Evolutionary conservation across 1,284 basidiomycete genomes (phyloP).

Genomic region (Fistulina hepatica): DNA sequence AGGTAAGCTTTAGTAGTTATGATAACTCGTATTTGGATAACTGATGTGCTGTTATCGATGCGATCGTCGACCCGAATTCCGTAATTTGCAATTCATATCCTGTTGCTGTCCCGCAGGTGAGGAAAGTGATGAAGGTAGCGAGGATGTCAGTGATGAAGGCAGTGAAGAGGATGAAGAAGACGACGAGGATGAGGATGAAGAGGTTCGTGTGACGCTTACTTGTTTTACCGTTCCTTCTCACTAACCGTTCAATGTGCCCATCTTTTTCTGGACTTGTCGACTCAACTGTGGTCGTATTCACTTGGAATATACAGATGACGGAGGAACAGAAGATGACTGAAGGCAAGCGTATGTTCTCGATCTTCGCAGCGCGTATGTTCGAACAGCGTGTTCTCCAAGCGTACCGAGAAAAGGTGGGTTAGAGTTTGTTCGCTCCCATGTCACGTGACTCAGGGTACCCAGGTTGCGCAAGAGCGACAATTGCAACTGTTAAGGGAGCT

Average conservation of each 20-base stretch:
- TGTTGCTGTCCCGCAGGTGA: no score
- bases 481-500: slow-evolving; percentile 80
- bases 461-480: slow-evolving; percentile 86
- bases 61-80: no score
- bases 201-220: slow-evolving; percentile 34
- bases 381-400: slow-evolving; percentile 74
- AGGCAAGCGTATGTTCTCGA: slow-evolving; percentile 98
- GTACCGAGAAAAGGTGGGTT: slow-evolving; percentile 1
- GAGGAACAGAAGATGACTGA: slow-evolving; percentile 96
- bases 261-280: no score
- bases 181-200: slow-evolving; percentile 23
- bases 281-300: neutral
- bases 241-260: slow-evolving; percentile 7
- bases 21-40: no score
- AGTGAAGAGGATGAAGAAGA: slow-evolving; percentile 20
- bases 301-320: slow-evolving; percentile 35
- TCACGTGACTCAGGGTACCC: no score
- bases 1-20: no score
- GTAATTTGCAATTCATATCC: no score
- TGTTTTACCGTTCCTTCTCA: slow-evolving; percentile 12
- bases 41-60: no score
- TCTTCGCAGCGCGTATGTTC: slow-evolving; percentile 99
- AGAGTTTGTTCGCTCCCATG: no score
- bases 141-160: slow-evolving; percentile 11
- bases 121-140: slow-evolving; percentile 21